phyloP scores from a whole-genome alignment of 2,329 filamentous ascomycete species.

The Penicillium sp. region DNA sequence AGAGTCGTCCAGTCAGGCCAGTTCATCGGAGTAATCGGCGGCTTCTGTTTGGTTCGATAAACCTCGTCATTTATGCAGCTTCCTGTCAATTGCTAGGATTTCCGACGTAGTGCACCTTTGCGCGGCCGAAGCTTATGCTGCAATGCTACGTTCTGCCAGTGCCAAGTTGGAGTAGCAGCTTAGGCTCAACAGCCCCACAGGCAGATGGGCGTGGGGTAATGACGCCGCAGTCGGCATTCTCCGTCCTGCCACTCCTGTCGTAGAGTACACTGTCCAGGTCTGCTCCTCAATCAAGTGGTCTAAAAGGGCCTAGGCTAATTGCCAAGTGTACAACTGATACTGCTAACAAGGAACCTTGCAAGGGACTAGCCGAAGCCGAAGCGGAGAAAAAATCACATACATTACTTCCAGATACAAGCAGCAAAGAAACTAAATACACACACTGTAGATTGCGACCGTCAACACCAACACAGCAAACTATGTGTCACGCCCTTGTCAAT shows the following conservation, averaged over 20 bases:
- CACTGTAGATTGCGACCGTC: neutral
- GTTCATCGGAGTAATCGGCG: slow-evolving; percentile 27
- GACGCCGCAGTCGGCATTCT: neutral
- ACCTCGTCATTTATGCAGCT: neutral
- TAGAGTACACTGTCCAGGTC: no score
- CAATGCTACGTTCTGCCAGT: neutral
- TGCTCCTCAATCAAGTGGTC: no score
- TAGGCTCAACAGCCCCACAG: neutral
- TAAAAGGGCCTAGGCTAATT: no score
- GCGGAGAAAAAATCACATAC: no score
- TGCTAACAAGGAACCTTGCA: no score
- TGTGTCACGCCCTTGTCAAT: neutral
- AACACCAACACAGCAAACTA: neutral
- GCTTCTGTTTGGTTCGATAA: slow-evolving; percentile 15
- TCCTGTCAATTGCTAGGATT: neutral
- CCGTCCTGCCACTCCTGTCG: neutral
- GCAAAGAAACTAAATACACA: neutral
- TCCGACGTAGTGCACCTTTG: neutral
- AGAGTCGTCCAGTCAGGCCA: neutral
- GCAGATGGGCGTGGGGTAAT: neutral
- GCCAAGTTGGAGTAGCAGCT: neutral
- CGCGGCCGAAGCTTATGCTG: neutral
- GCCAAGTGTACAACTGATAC: no score
- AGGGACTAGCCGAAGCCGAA: no score
- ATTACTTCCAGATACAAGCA: no score